These are phyloP conservation scores for Cochlearia excelsa DNA, from an alignment of 345 rosid genomes.

Conservation along the genomic window DNA sequence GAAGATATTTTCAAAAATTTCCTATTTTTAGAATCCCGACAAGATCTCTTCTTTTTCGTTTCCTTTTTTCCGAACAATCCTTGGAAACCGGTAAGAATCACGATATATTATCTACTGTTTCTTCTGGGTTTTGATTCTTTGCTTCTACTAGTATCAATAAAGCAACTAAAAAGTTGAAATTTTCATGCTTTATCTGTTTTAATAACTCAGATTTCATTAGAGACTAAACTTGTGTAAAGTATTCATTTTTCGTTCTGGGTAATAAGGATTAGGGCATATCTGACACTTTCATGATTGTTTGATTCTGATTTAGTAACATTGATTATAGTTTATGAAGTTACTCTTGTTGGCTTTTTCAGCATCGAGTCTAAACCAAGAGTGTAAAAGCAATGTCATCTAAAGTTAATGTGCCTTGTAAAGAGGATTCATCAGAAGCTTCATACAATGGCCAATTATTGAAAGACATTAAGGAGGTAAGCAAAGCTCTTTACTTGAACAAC, in stretches of 20 bases:
- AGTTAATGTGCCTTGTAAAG: constrained; percentile 10
- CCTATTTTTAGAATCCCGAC: constrained; percentile 18
- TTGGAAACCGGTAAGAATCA: constrained; percentile 17
- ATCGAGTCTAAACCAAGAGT: constrained; percentile 22
- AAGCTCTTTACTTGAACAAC: constrained; percentile 57
- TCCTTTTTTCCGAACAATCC: constrained; percentile 11
- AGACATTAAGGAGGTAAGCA: constrained; percentile 76
- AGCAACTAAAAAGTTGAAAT: constrained; percentile 12
- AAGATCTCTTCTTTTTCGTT: constrained; percentile 22
- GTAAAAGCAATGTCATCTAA: constrained; percentile 33
- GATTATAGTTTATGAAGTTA: not conserved
- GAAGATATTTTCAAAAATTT: not conserved
- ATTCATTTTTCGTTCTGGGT: not conserved
- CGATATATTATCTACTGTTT: constrained; percentile 9
- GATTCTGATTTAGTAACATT: constrained; percentile 9
- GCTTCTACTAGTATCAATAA: constrained; percentile 16
- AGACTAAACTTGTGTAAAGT: constrained; percentile 10
- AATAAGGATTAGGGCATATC: not conserved
- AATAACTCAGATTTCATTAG: not conserved
- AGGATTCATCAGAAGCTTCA: constrained; percentile 34
- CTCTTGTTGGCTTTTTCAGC: constrained; percentile 15
- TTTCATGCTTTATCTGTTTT: not conserved
- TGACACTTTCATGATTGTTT: not conserved
- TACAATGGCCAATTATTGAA: constrained; percentile 51
- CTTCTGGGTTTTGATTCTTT: not conserved